Percentiles rank a stretch among this genome's conserved stretches.
Evolutionary conservation across 164 flowering plant species (phyloP).

Genomic region (Houttuynia cordata): DNA sequence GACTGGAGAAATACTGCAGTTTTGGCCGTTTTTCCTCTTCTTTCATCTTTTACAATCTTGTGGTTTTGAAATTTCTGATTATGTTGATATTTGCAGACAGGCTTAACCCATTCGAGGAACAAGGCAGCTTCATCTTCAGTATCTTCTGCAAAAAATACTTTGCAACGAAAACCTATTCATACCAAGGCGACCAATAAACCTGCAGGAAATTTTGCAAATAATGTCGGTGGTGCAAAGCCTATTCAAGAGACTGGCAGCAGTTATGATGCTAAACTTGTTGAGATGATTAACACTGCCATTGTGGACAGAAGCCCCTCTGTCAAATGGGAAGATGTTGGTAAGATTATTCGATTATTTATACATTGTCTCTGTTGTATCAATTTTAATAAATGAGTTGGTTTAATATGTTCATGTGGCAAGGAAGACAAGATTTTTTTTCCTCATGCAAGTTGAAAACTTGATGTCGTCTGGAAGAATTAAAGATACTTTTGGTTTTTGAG

Average conservation of each 20-base stretch:
- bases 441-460: too few relatives aligned
- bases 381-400: background rate
- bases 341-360: conserved; percentile 10
- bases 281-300: conserved; percentile 78
- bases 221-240: conserved; percentile 27
- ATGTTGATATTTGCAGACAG: conserved; percentile 21
- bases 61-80: background rate
- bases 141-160: conserved; percentile 21
- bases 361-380: background rate
- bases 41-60: background rate
- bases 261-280: conserved; percentile 70
- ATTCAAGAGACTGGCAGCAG: conserved; percentile 27
- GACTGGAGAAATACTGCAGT: background rate
- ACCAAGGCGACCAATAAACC: conserved; percentile 13
- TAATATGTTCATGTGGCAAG: background rate
- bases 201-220: conserved; percentile 23
- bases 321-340: conserved; percentile 98
- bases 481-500: too few relatives aligned
- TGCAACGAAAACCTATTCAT: conserved; percentile 16
- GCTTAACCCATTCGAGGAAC: conserved; percentile 19
- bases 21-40: background rate
- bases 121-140: conserved; percentile 22
- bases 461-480: too few relatives aligned
- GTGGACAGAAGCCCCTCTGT: conserved; percentile 95
- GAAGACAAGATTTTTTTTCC: too few relatives aligned